A percentile compares a stretch with the other conserved stretches of the same genome.
phyloP scores from a whole-genome alignment of 2,329 filamentous ascomycete species.

The Aschersonia sp. region DNA sequence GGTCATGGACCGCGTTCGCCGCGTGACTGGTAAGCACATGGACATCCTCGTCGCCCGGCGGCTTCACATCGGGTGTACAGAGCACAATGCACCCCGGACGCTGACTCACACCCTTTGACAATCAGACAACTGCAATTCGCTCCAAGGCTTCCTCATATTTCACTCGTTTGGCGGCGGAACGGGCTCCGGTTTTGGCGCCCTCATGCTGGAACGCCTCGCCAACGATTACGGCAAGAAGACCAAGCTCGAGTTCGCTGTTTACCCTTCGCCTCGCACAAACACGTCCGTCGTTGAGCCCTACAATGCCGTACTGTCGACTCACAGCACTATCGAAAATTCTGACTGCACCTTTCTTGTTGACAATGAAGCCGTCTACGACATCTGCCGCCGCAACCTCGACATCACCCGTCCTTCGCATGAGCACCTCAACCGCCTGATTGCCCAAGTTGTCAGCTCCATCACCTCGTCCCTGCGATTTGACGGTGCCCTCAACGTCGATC shows the following conservation, averaged over 20 bases:
- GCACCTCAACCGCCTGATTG: slow-evolving; percentile 59
- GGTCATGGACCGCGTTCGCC: slow-evolving; percentile 55
- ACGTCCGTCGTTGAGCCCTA: slow-evolving; percentile 61
- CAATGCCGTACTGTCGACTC: slow-evolving; percentile 58
- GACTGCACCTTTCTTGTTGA: slow-evolving; percentile 67
- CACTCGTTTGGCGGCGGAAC: slow-evolving; percentile 63
- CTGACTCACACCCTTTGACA: slow-evolving; percentile 7
- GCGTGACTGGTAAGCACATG: slow-evolving; percentile 43
- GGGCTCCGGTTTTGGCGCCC: slow-evolving; percentile 57
- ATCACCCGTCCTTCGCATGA: slow-evolving; percentile 55
- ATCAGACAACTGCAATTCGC: slow-evolving; percentile 55
- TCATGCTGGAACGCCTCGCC: slow-evolving; percentile 58
- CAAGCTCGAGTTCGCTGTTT: slow-evolving; percentile 62
- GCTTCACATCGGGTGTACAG: too few species aligned
- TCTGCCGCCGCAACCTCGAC: slow-evolving; percentile 58
- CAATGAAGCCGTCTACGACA: slow-evolving; percentile 63
- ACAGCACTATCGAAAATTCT: slow-evolving; percentile 66
- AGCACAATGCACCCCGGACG: not conserved
- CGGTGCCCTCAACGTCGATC: slow-evolving; percentile 57
- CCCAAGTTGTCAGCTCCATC: slow-evolving; percentile 61
- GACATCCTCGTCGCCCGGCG: not conserved
- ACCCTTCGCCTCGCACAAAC: slow-evolving; percentile 55
- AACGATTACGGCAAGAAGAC: slow-evolving; percentile 64
- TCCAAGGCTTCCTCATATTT: slow-evolving; percentile 62
- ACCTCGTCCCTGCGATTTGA: slow-evolving; percentile 60